Conservation (phyloP, 495 filamentous ascomycete genomes). For the Haplographium delicatum region DNA sequence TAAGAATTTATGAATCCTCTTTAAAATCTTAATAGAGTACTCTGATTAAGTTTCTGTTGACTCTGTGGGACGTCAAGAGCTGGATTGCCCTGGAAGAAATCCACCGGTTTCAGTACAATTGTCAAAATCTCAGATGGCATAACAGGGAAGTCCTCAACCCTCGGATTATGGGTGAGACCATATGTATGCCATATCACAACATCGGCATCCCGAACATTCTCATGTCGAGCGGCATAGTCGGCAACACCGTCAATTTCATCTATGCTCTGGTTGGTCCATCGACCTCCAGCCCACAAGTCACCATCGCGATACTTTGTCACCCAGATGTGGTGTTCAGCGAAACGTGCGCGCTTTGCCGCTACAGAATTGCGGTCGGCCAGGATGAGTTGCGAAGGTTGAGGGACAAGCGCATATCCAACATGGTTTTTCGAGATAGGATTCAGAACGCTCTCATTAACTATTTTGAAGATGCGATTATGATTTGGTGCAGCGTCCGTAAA, state of each 20-base stretch:
- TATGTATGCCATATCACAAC: slow-evolving; percentile 58
- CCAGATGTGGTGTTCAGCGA: slow-evolving; percentile 31
- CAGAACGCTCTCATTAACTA: slow-evolving; percentile 58
- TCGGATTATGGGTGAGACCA: slow-evolving; percentile 53
- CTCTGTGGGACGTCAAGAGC: slow-evolving; percentile 18
- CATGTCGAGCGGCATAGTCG: slow-evolving; percentile 23
- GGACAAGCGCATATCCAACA: neutral
- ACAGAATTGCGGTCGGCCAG: slow-evolving; percentile 28
- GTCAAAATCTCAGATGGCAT: slow-evolving; percentile 47
- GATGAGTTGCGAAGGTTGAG: neutral
- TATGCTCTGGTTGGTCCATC: slow-evolving; percentile 32
- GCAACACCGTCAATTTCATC: slow-evolving; percentile 34
- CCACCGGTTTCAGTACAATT: slow-evolving; percentile 16
- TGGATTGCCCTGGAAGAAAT: slow-evolving; percentile 24
- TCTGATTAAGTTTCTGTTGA: slow-evolving; percentile 21
- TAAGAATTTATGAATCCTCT: too few relatives aligned
- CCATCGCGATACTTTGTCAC: slow-evolving; percentile 31
- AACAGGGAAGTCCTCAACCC: slow-evolving; percentile 58
- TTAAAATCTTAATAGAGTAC: too few relatives aligned
- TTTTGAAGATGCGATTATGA: slow-evolving; percentile 67
- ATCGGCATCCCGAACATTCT: slow-evolving; percentile 37
- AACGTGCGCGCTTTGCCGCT: slow-evolving; percentile 31
- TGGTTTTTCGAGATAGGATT: slow-evolving; percentile 57
- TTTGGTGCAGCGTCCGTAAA: slow-evolving; percentile 54
- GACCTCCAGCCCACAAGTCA: slow-evolving; percentile 34